Evolutionary conservation across 306 rosid species (phyloP).

Genomic region (Neltuma alba): DNA sequence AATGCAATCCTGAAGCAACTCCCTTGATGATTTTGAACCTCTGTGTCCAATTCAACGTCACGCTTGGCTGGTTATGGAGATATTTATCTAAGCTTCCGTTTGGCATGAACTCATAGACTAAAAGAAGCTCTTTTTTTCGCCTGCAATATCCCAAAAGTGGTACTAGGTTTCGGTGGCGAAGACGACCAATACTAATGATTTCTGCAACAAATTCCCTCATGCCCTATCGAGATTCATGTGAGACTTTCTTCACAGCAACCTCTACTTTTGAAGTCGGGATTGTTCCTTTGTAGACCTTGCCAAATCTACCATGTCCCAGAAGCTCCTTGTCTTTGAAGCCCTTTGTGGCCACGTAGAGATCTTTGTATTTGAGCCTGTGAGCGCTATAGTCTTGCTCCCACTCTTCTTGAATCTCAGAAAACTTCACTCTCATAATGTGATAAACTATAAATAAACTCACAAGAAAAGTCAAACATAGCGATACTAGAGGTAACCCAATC

Average conservation of each 20-base stretch:
- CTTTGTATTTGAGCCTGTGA: slow-evolving; percentile 57
- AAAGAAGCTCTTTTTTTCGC: slow-evolving; percentile 56
- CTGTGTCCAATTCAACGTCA: slow-evolving; percentile 58
- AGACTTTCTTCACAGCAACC: slow-evolving; percentile 66
- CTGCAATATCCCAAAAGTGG: slow-evolving; percentile 68
- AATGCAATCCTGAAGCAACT: slow-evolving; percentile 54
- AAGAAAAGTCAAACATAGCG: slow-evolving; percentile 27
- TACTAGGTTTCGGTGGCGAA: slow-evolving; percentile 71
- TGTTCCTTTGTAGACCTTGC: slow-evolving; percentile 66
- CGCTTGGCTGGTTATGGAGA: slow-evolving; percentile 39
- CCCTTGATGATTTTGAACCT: slow-evolving; percentile 56
- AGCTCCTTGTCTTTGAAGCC: slow-evolving; percentile 60
- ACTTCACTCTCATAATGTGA: slow-evolving; percentile 41
- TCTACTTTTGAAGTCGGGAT: slow-evolving; percentile 50
- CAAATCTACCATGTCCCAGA: slow-evolving; percentile 74
- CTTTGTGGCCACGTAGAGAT: slow-evolving; percentile 58
- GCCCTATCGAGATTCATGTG: slow-evolving; percentile 74
- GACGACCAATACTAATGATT: slow-evolving; percentile 61
- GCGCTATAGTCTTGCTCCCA: slow-evolving; percentile 76
- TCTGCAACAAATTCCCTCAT: slow-evolving; percentile 69
- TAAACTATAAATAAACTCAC: slow-evolving; percentile 21
- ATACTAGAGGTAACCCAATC: slow-evolving; percentile 36
- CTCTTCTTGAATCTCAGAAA: slow-evolving; percentile 55
- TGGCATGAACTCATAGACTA: slow-evolving; percentile 72
- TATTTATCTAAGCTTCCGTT: slow-evolving; percentile 73